Percentiles rank a stretch among this genome's conserved stretches.
Conservation (phyloP, 192 early-diverging fungal genomes). For the Dimargaris xerosporica region DNA sequence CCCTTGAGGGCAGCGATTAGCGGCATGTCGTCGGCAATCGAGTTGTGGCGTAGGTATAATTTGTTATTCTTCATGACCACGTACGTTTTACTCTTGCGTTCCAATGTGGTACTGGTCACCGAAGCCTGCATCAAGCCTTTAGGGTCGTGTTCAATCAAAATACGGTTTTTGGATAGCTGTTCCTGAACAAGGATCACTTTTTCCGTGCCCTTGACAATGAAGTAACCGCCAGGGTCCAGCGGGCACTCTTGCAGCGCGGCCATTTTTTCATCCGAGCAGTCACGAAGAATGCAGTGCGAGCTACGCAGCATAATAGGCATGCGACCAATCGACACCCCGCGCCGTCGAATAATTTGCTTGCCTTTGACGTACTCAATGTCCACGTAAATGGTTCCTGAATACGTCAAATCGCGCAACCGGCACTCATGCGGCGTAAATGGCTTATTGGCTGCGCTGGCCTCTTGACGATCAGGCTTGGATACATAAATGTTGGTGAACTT, state of each 20-base stretch:
- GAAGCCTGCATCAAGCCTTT: constrained; percentile 66
- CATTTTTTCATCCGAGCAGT: constrained; percentile 65
- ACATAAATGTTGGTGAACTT: constrained; percentile 86
- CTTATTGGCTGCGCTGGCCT: constrained; percentile 51
- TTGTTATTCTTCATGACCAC: constrained; percentile 46
- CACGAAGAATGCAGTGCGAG: constrained; percentile 64
- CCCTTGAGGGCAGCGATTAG: constrained; percentile 80
- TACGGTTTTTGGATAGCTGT: constrained; percentile 96
- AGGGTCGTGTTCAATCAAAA: constrained; percentile 80
- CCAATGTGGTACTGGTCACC: constrained; percentile 82
- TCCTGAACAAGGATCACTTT: constrained; percentile 98
- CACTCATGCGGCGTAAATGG: constrained; percentile 89
- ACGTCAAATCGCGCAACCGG: constrained; percentile 88
- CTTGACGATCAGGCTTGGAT: constrained; percentile 60
- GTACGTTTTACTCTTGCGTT: constrained; percentile 86
- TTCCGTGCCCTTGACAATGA: constrained; percentile 88
- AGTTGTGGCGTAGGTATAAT: constrained; percentile 83
- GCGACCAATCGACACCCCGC: constrained; percentile 70
- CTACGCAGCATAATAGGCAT: constrained; percentile 95
- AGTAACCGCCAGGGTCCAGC: constrained; percentile 94
- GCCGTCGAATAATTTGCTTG: constrained; percentile 59
- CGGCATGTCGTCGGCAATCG: constrained; percentile 72
- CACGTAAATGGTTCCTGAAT: constrained; percentile 80
- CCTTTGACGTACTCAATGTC: constrained; percentile 87
- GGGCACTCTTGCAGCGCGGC: constrained; percentile 86